Conservation (phyloP, 140 eudicot species). For the Anethum foeniculum region DNA sequence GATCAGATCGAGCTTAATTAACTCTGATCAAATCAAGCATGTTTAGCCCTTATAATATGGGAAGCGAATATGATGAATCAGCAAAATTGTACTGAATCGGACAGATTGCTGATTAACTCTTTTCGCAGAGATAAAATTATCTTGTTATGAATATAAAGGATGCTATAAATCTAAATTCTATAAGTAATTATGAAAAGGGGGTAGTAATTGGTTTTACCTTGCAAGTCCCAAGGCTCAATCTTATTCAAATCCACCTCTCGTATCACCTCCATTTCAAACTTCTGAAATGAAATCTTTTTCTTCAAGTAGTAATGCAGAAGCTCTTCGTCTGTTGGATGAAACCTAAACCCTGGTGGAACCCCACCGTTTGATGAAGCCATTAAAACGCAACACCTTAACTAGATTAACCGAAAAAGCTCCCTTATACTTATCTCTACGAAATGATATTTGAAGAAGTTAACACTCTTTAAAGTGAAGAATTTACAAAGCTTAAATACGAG, state of each 20-base stretch:
- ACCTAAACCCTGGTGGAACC: constrained; percentile 92
- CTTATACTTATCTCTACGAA: background rate
- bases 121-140: constrained; percentile 17
- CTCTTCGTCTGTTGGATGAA: constrained; percentile 89
- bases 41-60: no score
- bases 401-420: background rate
- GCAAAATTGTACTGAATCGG: background rate
- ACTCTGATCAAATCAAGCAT: no score
- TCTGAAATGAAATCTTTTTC: constrained; percentile 67
- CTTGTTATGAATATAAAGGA: constrained; percentile 64
- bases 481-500: constrained; percentile 7
- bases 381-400: background rate
- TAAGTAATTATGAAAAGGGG: constrained; percentile 71
- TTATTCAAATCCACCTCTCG: constrained; percentile 76
- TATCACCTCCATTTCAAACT: constrained; percentile 84
- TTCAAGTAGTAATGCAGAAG: constrained; percentile 81
- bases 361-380: constrained; percentile 58
- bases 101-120: no score
- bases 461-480: background rate
- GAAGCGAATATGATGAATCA: no score
- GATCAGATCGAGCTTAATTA: no score
- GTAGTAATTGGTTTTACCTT: constrained; percentile 40
- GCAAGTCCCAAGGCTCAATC: constrained; percentile 89
- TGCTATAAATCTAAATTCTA: no score
- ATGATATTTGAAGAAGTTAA: background rate